Evolutionary conservation across 495 filamentous ascomycete genomes (phyloP).

Genomic region (Sphaerosporella brunnea): DNA sequence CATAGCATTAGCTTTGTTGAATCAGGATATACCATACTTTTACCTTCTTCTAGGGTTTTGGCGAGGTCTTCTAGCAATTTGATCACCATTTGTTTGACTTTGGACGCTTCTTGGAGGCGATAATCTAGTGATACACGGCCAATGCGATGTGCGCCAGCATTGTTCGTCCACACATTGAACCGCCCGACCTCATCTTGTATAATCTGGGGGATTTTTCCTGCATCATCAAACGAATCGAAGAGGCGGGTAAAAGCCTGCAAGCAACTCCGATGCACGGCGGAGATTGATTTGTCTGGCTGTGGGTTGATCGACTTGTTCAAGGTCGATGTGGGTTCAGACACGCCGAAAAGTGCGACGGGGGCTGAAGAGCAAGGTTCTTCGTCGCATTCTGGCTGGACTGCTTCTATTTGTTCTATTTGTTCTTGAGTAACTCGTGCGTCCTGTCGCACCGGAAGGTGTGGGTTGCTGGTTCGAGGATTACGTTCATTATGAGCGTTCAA

Average conservation of each 20-base stretch:
- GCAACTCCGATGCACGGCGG: constrained; percentile 9
- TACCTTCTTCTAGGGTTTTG: constrained; percentile 5
- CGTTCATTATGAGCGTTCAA: background rate
- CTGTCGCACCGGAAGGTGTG: background rate
- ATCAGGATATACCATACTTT: no score
- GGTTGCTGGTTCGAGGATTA: background rate
- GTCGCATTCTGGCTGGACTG: background rate
- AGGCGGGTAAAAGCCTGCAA: constrained; percentile 10
- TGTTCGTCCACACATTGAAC: constrained; percentile 27
- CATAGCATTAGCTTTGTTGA: no score
- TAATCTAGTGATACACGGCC: constrained; percentile 17
- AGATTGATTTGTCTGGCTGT: constrained; percentile 6
- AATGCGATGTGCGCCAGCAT: constrained; percentile 26
- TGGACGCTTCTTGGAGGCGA: constrained; percentile 12
- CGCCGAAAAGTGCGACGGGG: no score
- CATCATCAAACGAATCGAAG: constrained; percentile 1
- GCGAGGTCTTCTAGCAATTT: constrained; percentile 12
- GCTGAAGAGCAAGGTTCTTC: no score
- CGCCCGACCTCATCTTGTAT: constrained; percentile 22
- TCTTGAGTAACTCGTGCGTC: no score
- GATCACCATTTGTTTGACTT: constrained; percentile 9
- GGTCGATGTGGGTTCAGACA: background rate
- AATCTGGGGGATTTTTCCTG: background rate
- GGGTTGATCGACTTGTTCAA: background rate
- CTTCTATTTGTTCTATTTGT: background rate